Evolutionary conservation across 2,329 filamentous ascomycete genomes (phyloP).

Genomic region (Curvularia hawaiiensis): DNA sequence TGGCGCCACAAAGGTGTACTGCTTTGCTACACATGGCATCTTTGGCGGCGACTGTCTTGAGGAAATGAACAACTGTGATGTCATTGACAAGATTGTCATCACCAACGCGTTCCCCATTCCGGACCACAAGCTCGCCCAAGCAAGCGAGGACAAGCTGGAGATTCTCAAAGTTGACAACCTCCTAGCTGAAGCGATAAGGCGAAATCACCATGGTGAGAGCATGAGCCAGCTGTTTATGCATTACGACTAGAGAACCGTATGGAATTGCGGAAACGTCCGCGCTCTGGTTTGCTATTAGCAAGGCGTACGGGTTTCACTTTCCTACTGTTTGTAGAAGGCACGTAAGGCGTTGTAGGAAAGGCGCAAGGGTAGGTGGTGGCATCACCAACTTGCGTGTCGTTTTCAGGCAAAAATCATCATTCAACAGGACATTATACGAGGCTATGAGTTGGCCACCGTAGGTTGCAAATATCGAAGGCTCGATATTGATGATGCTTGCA

Average conservation of each 20-base stretch:
- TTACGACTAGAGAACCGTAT: conserved; percentile 37
- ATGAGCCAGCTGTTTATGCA: conserved; percentile 61
- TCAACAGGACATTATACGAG: not conserved
- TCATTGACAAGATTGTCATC: conserved; percentile 91
- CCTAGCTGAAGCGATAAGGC: conserved; percentile 87
- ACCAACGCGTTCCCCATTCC: conserved; percentile 97
- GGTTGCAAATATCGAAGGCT: conserved; percentile 5
- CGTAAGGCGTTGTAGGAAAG: conserved; percentile 6
- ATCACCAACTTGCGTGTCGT: conserved; percentile 5
- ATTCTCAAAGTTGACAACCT: conserved; percentile 88
- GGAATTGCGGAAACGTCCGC: not conserved
- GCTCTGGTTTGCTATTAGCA: conserved; percentile 12
- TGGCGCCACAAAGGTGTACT: conserved; percentile 90
- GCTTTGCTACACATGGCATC: conserved; percentile 94
- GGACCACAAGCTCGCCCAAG: conserved; percentile 70
- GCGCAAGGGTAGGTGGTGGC: conserved; percentile 2
- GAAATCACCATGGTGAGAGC: conserved; percentile 95
- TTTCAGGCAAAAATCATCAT: conserved; percentile 11
- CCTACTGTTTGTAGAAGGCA: conserved; percentile 1
- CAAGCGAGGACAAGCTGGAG: conserved; percentile 73
- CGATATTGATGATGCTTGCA: not conserved
- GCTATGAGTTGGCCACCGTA: conserved; percentile 2
- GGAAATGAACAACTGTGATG: conserved; percentile 89
- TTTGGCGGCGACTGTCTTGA: conserved; percentile 90
- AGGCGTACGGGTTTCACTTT: conserved; percentile 15